Evolutionary conservation across 1,284 basidiomycete species (phyloP), one percentile per base, ranked within the genome.

Genomic region (Leucoagaricus sp.): DNA sequence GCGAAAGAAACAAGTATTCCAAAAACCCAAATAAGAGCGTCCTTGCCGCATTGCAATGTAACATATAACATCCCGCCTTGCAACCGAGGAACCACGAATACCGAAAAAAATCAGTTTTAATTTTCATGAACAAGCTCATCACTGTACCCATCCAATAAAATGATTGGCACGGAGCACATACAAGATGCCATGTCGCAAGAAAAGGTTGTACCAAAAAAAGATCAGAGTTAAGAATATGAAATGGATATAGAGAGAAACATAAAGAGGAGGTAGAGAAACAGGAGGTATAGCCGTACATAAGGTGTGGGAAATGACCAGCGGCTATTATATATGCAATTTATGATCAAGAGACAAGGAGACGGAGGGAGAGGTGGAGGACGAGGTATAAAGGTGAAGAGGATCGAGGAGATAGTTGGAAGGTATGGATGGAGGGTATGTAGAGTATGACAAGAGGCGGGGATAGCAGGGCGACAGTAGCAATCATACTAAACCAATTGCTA

Each of bases 221-320:
- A 34, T 10, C 25, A 47, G 15, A 53, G 28, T 40, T 25, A 46
- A 49, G 29, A 29, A 47, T 29, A 44, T 10, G 26, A 41, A 17
- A 44, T n/a, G n/a, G n/a, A n/a, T 31, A 36, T 12, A 38, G 21
- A 28, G 51, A 31, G 38, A 54, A 41, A 56, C 19, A 45, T 25
- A 38, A 47, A 17, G 15, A 38, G 25, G 13, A 44, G 9, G 21
- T n/a, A 41, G 10, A 41, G 12, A 44, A 46, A 21, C 34, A 53
- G 33, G 40, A 53, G 46, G 50, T 42, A 58, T 58, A 36, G 44
- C 56, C 57, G 44, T 52, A 53, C 49, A 55, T 41, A 45, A 34
- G 28, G 25, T 42, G n/a, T n/a, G n/a, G 45, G 25, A 49, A 29
- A 31, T 46, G 26, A 51, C 55, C 55, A 57, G 55, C 55, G 55